These are phyloP conservation scores for Aspergillus sclerotiicarbonarius DNA, from an alignment of 495 filamentous ascomycete genomes.

Conservation along the genomic window DNA sequence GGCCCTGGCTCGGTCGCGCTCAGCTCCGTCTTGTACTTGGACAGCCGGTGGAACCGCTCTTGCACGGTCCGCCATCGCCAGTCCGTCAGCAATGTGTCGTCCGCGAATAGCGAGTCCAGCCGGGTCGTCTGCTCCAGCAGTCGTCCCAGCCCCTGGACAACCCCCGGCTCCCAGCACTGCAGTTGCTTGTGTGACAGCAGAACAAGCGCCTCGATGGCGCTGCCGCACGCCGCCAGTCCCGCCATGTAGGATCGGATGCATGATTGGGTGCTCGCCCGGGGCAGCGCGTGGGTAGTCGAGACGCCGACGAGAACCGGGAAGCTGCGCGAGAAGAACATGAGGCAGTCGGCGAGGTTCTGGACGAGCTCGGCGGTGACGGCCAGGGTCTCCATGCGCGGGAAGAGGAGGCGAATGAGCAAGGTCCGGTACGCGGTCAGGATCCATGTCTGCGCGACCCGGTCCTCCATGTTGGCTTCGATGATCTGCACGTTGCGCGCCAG, in stretches of 20 bases:
- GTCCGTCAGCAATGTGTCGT: background rate
- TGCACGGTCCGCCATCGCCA: background rate
- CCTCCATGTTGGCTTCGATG: background rate
- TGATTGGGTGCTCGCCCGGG: background rate
- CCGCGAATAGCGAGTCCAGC: background rate
- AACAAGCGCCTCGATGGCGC: background rate
- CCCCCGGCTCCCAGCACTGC: background rate
- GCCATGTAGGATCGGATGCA: background rate
- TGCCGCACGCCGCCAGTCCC: background rate
- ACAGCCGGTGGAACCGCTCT: background rate
- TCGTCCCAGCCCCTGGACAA: background rate
- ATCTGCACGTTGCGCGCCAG: background rate
- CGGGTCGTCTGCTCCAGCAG: background rate
- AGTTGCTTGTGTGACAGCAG: background rate
- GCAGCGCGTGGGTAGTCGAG: background rate
- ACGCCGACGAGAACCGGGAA: background rate
- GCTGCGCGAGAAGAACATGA: background rate
- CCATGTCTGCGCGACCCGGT: background rate
- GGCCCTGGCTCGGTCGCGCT: background rate
- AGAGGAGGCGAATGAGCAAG: background rate
- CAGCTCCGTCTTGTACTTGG: background rate
- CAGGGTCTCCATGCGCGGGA: background rate
- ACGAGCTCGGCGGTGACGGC: background rate
- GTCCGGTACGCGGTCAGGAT: background rate
- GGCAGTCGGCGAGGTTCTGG: background rate